These are phyloP conservation scores for Xylariaceae sp. DNA, from an alignment of 2,329 filamentous ascomycete species.

Conservation along the genomic window DNA sequence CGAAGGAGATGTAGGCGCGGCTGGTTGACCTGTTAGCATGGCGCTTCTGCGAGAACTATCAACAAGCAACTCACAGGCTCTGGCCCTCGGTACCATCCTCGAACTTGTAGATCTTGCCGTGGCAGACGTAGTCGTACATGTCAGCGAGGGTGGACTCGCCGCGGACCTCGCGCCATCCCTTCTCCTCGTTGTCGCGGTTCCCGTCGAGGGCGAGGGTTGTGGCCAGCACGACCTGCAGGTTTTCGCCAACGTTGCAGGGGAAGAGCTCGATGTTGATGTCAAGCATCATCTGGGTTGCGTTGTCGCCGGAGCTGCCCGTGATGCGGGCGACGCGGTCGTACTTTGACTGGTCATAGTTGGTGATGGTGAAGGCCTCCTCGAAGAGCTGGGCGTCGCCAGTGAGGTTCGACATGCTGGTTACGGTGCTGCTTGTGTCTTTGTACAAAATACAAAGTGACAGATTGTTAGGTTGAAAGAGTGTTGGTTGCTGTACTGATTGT, in stretches of 20 bases:
- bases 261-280: slow-evolving; percentile 96
- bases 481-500: too few relatives aligned
- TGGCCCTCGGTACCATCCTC: slow-evolving; percentile 75
- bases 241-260: slow-evolving; percentile 69
- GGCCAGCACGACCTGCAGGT: slow-evolving; percentile 75
- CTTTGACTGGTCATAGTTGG: slow-evolving; percentile 73
- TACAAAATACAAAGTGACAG: neutral
- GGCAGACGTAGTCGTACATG: slow-evolving; percentile 82
- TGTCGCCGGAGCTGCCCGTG: slow-evolving; percentile 70
- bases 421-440: neutral
- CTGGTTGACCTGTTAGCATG: slow-evolving; percentile 42
- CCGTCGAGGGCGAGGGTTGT: slow-evolving; percentile 68
- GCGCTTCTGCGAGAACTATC: neutral
- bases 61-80: slow-evolving; percentile 65
- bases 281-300: slow-evolving; percentile 71
- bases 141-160: slow-evolving; percentile 65
- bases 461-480: neutral
- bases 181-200: slow-evolving; percentile 32
- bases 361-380: slow-evolving; percentile 86
- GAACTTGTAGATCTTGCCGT: slow-evolving; percentile 85
- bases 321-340: slow-evolving; percentile 95
- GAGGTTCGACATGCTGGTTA: slow-evolving; percentile 41
- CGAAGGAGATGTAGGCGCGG: slow-evolving; percentile 92
- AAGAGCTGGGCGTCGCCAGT: slow-evolving; percentile 89
- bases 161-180: slow-evolving; percentile 73